A percentile compares a stretch with the other conserved stretches of the same genome.
Evolutionary conservation across 208 protist species (phyloP).

Genomic region (Leishmania tarentolae): DNA sequence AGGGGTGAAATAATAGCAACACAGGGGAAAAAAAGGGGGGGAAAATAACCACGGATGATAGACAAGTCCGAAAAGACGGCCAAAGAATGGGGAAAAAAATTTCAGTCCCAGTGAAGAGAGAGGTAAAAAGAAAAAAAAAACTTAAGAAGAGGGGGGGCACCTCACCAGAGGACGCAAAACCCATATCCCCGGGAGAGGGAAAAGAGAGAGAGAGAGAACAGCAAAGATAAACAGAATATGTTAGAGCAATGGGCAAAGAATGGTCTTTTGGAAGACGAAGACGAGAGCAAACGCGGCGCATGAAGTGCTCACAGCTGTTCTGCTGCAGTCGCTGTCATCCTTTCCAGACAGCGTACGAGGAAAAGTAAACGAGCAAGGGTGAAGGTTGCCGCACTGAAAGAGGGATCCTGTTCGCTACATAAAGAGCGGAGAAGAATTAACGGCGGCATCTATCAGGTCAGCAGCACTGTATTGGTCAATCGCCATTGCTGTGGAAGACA

Average conservation of each 20-base stretch:
- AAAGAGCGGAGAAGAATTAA: not conserved
- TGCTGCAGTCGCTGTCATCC: not conserved
- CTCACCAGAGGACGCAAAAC: not conserved
- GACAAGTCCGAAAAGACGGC: not conserved
- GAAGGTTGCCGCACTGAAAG: not conserved
- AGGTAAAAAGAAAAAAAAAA: not conserved
- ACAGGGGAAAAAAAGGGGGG: not conserved
- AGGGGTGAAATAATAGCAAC: not conserved
- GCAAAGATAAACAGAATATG: not conserved
- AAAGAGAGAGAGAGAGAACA: not conserved
- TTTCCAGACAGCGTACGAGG: not conserved
- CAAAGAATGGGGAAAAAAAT: not conserved
- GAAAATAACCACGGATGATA: not conserved
- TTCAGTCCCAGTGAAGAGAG: not conserved
- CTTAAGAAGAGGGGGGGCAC: not conserved
- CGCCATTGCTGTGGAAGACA: not conserved
- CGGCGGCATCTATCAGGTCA: not conserved
- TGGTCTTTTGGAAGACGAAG: not conserved
- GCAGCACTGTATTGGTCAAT: not conserved
- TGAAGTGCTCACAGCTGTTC: not conserved
- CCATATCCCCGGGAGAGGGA: not conserved
- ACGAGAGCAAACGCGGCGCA: not conserved
- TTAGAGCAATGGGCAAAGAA: not conserved
- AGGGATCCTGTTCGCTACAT: not conserved
- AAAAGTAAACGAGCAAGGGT: not conserved